Evolutionary conservation across 202 grass and related monocot species (phyloP).

Genomic region (Schoenoplectus tabernaemontani): DNA sequence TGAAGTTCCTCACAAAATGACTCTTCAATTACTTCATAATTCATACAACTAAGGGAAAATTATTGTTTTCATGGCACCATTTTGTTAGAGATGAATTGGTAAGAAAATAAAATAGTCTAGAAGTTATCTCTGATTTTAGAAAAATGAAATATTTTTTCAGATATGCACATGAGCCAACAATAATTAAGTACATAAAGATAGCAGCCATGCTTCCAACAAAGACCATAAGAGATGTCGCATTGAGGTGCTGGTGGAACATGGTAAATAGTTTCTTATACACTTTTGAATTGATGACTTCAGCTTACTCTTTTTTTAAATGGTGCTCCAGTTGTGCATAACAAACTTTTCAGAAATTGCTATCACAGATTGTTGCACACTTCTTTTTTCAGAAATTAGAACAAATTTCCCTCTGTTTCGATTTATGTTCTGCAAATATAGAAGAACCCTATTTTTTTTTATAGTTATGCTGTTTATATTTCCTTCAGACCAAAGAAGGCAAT

Average conservation of each 20-base stretch:
- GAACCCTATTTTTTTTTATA: neutral
- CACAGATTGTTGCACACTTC: neutral
- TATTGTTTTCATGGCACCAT: neutral
- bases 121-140: constrained; percentile 8
- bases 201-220: constrained; percentile 77
- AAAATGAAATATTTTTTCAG: constrained; percentile 33
- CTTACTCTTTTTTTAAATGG: neutral
- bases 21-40: neutral
- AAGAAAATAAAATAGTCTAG: neutral
- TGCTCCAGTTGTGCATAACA: neutral
- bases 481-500: constrained; percentile 63
- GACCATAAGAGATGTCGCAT: constrained; percentile 91
- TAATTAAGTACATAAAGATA: constrained; percentile 92
- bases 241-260: constrained; percentile 64
- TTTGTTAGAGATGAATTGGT: neutral
- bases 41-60: neutral
- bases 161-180: constrained; percentile 54
- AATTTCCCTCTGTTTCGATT: neutral
- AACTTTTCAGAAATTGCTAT: neutral
- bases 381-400: neutral
- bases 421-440: neutral
- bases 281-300: neutral
- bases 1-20: neutral
- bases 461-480: neutral
- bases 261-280: constrained; percentile 46